phyloP scores from a whole-genome alignment of 2,329 filamentous ascomycete species.

The Biscogniauxia sp. region DNA sequence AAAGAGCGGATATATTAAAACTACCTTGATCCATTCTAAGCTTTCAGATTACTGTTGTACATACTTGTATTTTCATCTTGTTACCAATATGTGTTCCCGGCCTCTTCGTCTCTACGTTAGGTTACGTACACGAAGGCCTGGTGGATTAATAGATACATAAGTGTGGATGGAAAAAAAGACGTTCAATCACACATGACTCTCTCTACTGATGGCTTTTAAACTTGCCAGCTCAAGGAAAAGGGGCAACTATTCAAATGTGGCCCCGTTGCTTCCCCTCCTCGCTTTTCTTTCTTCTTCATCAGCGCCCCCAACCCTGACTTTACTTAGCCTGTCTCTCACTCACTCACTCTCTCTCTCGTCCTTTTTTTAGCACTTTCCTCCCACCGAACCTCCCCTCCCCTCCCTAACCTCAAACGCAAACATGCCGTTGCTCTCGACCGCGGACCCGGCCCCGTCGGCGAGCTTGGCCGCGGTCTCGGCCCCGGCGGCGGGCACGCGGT shows the following conservation, averaged over 20 bases:
- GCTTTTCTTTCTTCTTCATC: too few species aligned
- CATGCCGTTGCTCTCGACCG: slow-evolving; percentile 56
- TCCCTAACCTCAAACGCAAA: slow-evolving; percentile 31
- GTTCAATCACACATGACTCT: neutral
- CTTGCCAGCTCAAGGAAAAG: too few species aligned
- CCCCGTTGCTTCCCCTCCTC: too few species aligned
- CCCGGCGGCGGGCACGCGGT: slow-evolving; percentile 59
- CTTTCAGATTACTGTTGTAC: neutral
- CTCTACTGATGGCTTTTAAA: too few species aligned
- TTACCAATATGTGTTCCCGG: neutral
- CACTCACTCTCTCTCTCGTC: too few species aligned
- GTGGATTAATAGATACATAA: neutral
- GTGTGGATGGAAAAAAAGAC: too few species aligned
- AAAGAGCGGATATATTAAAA: neutral
- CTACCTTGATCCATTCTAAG: neutral
- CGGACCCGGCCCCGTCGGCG: slow-evolving; percentile 50
- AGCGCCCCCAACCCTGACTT: too few species aligned
- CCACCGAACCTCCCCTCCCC: slow-evolving; percentile 13
- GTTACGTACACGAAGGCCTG: neutral
- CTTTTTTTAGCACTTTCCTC: too few species aligned
- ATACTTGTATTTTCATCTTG: neutral
- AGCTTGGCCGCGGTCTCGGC: slow-evolving; percentile 49
- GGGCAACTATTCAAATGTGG: too few species aligned
- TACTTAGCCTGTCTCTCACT: too few species aligned
- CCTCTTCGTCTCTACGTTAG: neutral